Percentiles rank a stretch among this genome's conserved stretches.
These are phyloP conservation scores for Plasmodium vivax DNA, from an alignment of 169 alveolate species.

Conservation along the genomic window DNA sequence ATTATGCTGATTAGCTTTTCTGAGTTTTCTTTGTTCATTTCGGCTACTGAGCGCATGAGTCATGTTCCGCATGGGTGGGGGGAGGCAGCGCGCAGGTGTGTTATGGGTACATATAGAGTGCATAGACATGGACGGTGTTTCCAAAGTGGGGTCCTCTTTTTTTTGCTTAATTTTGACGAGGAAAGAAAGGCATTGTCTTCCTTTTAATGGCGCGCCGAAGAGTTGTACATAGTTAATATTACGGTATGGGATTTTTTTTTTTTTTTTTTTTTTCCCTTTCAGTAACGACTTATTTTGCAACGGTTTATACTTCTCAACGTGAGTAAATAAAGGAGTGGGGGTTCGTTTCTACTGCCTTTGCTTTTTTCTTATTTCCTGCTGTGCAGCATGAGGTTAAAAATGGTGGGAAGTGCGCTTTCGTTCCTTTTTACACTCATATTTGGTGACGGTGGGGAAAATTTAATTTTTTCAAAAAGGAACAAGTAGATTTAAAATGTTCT, in stretches of 20 bases:
- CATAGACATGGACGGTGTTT: background rate
- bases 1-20: constrained; percentile 52
- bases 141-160: background rate
- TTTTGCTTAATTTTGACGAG: background rate
- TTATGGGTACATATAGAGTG: background rate
- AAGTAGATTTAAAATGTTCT: background rate
- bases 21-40: constrained; percentile 66
- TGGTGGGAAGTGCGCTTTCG: background rate
- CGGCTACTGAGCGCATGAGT: background rate
- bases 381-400: background rate
- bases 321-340: background rate
- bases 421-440: background rate
- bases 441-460: background rate
- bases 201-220: background rate
- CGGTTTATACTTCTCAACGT: background rate
- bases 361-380: background rate
- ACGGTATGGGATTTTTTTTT: background rate
- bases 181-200: background rate
- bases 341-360: background rate
- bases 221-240: background rate
- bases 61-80: background rate
- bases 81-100: background rate
- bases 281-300: background rate
- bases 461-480: background rate
- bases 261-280: background rate